A percentile compares a stretch with the other conserved stretches of the same genome.
These are phyloP conservation scores for Ceratobasidium sp. DNA, from an alignment of 1,284 basidiomycete species.

Conservation along the genomic window DNA sequence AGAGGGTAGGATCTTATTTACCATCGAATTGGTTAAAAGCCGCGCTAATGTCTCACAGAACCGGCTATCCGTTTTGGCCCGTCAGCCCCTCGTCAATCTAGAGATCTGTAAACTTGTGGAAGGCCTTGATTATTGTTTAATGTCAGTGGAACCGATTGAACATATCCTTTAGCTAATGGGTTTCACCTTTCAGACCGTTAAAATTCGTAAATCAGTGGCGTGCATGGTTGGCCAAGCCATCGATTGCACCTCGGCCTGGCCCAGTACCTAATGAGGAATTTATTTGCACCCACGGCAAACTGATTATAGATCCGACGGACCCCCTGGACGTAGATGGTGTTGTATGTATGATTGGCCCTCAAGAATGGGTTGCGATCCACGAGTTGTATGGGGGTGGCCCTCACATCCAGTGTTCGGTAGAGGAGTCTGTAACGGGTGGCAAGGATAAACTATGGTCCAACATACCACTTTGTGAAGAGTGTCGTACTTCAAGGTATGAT, in stretches of 20 bases:
- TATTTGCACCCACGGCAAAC: conserved; percentile 20
- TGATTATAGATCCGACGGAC: conserved; percentile 16
- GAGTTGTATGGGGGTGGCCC: conserved; percentile 34
- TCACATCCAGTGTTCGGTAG: conserved; percentile 14
- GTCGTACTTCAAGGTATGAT: conserved; percentile 17
- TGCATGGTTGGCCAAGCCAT: conserved; percentile 22
- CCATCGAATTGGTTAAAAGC: not conserved
- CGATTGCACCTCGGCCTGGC: not conserved
- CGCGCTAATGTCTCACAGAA: not conserved
- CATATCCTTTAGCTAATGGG: not conserved
- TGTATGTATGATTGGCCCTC: not conserved
- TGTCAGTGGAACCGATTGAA: not conserved
- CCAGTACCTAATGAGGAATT: conserved; percentile 3
- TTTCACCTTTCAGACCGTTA: conserved; percentile 1
- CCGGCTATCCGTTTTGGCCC: not conserved
- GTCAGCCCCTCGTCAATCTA: not conserved
- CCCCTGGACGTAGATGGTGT: conserved; percentile 11
- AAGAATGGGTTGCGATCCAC: conserved; percentile 28
- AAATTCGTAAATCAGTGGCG: conserved; percentile 26
- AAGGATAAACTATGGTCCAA: conserved; percentile 8
- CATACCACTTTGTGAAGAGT: conserved; percentile 8
- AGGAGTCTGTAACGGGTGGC: not conserved
- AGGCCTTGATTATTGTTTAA: conserved; percentile 1
- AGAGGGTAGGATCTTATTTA: conserved; percentile 16
- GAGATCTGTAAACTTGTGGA: conserved; percentile 13